These are phyloP conservation scores for Colletotrichum costaricense DNA, from an alignment of 2,329 filamentous ascomycete species.

Conservation along the genomic window DNA sequence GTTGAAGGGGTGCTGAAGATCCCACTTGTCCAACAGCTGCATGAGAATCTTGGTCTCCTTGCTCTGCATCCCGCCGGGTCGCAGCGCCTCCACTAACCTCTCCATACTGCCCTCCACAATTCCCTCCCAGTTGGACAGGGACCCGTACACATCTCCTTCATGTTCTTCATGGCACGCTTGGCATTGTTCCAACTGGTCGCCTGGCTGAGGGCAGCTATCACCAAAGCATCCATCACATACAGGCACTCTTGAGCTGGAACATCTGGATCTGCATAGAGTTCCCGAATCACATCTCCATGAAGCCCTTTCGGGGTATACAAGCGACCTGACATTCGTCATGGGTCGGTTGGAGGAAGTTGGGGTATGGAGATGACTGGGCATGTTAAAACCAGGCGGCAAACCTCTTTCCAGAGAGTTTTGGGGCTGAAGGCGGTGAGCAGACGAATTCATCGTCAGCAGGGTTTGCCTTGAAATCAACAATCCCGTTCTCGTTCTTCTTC, in stretches of 20 bases:
- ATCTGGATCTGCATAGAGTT: conserved; percentile 11
- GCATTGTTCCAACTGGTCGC: conserved; percentile 20
- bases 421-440: background rate
- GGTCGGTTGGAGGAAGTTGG: background rate
- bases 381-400: conserved; percentile 1
- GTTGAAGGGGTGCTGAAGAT: conserved; percentile 19
- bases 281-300: conserved; percentile 10
- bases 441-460: too few species aligned
- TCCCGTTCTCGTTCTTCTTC: too few species aligned
- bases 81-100: conserved; percentile 6
- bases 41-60: conserved; percentile 21
- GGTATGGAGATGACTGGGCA: conserved; percentile 7
- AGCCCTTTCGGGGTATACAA: background rate
- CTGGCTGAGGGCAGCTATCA: conserved; percentile 23
- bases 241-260: background rate
- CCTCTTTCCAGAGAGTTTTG: conserved; percentile 4
- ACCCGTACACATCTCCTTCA: conserved; percentile 18
- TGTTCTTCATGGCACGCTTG: conserved; percentile 21
- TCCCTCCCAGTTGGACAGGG: conserved; percentile 5
- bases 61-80: conserved; percentile 21
- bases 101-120: conserved; percentile 17
- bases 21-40: conserved; percentile 11
- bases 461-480: too few species aligned
- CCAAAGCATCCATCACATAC: conserved; percentile 24
- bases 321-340: background rate